phyloP scores from a whole-genome alignment of 768 basidiomycete genomes.

The Tephrocybe rancida region DNA sequence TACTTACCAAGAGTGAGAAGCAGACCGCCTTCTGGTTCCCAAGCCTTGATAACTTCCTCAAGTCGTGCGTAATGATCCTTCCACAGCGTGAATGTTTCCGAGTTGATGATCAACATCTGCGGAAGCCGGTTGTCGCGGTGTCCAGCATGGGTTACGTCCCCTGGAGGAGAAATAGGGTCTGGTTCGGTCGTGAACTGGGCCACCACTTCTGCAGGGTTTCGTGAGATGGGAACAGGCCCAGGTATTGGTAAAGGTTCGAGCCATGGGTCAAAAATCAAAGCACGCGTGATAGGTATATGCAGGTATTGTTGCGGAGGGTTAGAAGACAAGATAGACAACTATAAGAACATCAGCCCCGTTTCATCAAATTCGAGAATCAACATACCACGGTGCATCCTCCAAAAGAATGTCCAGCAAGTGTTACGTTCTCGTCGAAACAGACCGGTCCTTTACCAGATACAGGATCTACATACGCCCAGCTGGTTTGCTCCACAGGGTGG shows the following conservation, averaged over 20 bases:
- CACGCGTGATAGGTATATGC: slow-evolving; percentile 55
- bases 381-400: slow-evolving; percentile 51
- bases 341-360: slow-evolving; percentile 7
- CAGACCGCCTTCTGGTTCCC: slow-evolving; percentile 48
- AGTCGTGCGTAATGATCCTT: slow-evolving; percentile 68
- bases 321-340: slow-evolving; percentile 62
- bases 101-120: slow-evolving; percentile 69
- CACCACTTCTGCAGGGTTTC: slow-evolving; percentile 7
- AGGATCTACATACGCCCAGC: slow-evolving; percentile 36
- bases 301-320: slow-evolving; percentile 41
- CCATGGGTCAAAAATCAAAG: slow-evolving; percentile 82
- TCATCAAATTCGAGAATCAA: too few relatives aligned
- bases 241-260: slow-evolving; percentile 72
- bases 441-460: slow-evolving; percentile 27
- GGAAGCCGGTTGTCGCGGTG: slow-evolving; percentile 26
- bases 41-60: slow-evolving; percentile 50
- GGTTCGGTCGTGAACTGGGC: slow-evolving; percentile 6
- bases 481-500: slow-evolving; percentile 34
- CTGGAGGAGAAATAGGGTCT: slow-evolving; percentile 1
- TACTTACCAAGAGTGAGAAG: slow-evolving; percentile 52
- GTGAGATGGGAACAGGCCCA: slow-evolving; percentile 42
- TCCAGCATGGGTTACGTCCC: slow-evolving; percentile 5
- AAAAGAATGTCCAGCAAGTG: slow-evolving; percentile 48
- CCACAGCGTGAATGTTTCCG: slow-evolving; percentile 81
- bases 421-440: slow-evolving; percentile 33